phyloP scores from a whole-genome alignment of 805 yeast genomes.

The Priceomyces medius region DNA sequence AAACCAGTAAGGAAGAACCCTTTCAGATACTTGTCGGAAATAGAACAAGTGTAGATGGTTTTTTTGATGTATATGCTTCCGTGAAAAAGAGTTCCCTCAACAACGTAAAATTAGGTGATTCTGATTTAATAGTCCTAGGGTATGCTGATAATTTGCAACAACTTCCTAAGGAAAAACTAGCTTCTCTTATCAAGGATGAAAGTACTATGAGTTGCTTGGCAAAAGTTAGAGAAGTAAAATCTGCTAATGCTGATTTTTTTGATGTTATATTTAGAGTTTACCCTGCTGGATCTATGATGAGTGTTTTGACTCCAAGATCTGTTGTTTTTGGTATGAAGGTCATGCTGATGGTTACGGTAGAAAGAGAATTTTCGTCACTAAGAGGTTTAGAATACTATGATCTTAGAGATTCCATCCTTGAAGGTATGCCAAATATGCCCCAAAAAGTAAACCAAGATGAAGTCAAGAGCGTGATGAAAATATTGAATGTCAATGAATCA shows the following conservation, averaged over 20 bases:
- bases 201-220: conserved; percentile 65
- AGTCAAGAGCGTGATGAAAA: conserved; percentile 41
- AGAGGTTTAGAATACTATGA: conserved; percentile 82
- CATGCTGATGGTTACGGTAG: conserved; percentile 87
- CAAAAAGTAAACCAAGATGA: conserved; percentile 29
- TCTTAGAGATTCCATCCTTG: conserved; percentile 60
- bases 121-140: conserved; percentile 68
- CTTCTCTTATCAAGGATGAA: conserved; percentile 28
- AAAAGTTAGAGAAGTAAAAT: conserved; percentile 70
- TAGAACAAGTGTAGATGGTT: conserved; percentile 78
- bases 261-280: conserved; percentile 75
- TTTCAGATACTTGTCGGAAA: conserved; percentile 73
- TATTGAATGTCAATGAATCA: conserved; percentile 72
- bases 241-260: conserved; percentile 58
- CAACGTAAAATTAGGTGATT: conserved; percentile 61
- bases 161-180: conserved; percentile 14
- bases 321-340: conserved; percentile 68
- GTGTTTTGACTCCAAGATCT: conserved; percentile 60
- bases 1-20: conserved; percentile 58
- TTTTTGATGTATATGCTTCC: conserved; percentile 82
- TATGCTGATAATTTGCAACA: conserved; percentile 23
- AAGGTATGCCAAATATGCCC: conserved; percentile 59
- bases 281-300: conserved; percentile 51
- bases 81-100: conserved; percentile 51
- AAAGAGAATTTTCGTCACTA: conserved; percentile 86